Conservation (phyloP, 2,329 filamentous ascomycete species). For the Fusarium pilosicola region DNA sequence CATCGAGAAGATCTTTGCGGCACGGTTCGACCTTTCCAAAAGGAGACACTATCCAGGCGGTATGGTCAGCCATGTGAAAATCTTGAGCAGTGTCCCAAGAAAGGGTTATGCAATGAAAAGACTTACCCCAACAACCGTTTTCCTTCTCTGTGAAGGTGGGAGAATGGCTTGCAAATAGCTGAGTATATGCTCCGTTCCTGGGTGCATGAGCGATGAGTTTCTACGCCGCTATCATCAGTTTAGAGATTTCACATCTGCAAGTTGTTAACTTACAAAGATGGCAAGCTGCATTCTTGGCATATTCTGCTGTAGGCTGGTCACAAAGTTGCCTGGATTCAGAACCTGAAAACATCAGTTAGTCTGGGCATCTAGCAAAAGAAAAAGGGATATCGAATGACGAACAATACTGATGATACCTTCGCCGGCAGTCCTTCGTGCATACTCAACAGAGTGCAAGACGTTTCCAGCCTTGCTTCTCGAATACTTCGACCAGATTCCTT, state of each 20-base stretch:
- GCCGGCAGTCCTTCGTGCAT: background rate
- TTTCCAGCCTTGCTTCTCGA: background rate
- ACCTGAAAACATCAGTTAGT: background rate
- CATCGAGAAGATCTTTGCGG: background rate
- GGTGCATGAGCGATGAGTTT: background rate
- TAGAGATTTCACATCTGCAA: fast-evolving
- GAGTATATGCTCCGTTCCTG: background rate
- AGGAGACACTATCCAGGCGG: background rate
- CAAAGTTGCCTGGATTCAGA: background rate
- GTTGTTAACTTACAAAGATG: background rate
- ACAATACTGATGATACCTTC: background rate
- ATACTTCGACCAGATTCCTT: background rate
- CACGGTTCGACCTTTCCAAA: background rate
- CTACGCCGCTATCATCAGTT: fast-evolving
- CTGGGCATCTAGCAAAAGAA: fast-evolving
- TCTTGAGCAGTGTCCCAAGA: too few relatives aligned
- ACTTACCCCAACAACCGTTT: background rate
- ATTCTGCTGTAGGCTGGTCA: background rate
- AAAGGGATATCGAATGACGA: background rate
- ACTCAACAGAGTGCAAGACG: background rate
- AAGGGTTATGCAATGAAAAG: fast-evolving
- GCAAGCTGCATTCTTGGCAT: background rate
- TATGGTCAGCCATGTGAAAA: background rate
- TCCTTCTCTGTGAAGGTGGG: background rate
- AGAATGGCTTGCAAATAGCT: background rate